Percentiles rank a stretch among this genome's conserved stretches.
These are phyloP conservation scores for Mycothermus thermophilus DNA, from an alignment of 495 filamentous ascomycete species.

Conservation along the genomic window DNA sequence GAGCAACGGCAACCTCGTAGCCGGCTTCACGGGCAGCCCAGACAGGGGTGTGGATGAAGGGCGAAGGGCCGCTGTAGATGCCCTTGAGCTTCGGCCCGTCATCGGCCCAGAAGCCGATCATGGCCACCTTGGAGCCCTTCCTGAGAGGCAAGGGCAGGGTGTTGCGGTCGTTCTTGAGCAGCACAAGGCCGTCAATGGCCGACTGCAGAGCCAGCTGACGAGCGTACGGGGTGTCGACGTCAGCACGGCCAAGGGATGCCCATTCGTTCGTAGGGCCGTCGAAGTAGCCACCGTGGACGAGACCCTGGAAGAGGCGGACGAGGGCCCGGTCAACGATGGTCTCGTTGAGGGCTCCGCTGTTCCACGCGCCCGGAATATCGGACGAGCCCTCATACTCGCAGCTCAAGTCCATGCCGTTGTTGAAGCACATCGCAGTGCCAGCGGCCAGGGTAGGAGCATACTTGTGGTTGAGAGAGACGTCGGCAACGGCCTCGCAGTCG, in stretches of 20 bases:
- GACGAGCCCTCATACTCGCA: conserved; percentile 11
- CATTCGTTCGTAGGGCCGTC: conserved; percentile 9
- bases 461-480: conserved; percentile 19
- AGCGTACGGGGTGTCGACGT: conserved; percentile 15
- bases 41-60: conserved; percentile 22
- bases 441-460: conserved; percentile 12
- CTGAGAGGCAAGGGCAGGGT: conserved; percentile 9
- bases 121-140: conserved; percentile 20
- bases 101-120: conserved; percentile 30
- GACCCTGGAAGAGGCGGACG: conserved; percentile 25
- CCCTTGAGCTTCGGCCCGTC: conserved; percentile 22
- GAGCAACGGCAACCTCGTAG: conserved; percentile 24
- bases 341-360: conserved; percentile 6
- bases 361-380: conserved; percentile 14
- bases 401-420: conserved; percentile 10
- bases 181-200: conserved; percentile 21
- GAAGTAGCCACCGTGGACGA: conserved; percentile 31
- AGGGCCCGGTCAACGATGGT: conserved; percentile 13
- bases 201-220: conserved; percentile 24
- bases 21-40: neutral
- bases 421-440: conserved; percentile 13
- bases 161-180: conserved; percentile 31
- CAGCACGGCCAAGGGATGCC: conserved; percentile 5
- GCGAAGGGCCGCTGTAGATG: conserved; percentile 26
- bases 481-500: conserved; percentile 33